A percentile compares a stretch with the other conserved stretches of the same genome.
Evolutionary conservation across 768 basidiomycete genomes (phyloP).

Genomic region (Dendrothele bispora): DNA sequence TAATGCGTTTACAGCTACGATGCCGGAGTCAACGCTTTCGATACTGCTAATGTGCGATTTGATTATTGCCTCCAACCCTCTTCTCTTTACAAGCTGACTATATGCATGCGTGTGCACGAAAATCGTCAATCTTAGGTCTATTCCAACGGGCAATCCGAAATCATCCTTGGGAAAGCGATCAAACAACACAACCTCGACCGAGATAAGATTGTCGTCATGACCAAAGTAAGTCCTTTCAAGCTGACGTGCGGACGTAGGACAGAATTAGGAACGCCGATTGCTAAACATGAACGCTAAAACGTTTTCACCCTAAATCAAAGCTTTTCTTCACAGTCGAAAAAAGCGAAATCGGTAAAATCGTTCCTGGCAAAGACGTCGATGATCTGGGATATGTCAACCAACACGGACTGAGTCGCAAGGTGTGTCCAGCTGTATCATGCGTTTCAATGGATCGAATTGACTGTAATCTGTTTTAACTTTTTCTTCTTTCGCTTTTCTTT

Average conservation of each 20-base stretch:
- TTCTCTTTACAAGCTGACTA: not conserved
- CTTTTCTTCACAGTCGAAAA: constrained; percentile 30
- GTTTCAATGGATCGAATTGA: not conserved
- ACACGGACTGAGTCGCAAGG: constrained; percentile 34
- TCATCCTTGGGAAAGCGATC: constrained; percentile 71
- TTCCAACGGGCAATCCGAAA: constrained; percentile 65
- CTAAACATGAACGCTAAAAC: not conserved
- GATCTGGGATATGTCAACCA: constrained; percentile 20
- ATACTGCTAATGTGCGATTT: constrained; percentile 47
- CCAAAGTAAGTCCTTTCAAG: constrained; percentile 53
- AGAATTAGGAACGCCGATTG: too few relatives aligned
- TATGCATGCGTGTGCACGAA: not conserved
- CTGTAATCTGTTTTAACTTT: too few relatives aligned
- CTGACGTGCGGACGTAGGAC: too few relatives aligned
- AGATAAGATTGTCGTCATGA: constrained; percentile 75
- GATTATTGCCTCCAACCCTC: not conserved
- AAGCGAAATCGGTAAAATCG: constrained; percentile 3
- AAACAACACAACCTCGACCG: constrained; percentile 67
- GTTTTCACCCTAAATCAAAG: constrained; percentile 32
- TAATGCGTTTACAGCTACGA: constrained; percentile 41
- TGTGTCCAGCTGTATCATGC: constrained; percentile 11
- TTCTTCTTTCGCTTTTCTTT: constrained; percentile 22
- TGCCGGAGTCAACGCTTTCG: constrained; percentile 64
- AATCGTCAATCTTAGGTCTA: constrained; percentile 43
- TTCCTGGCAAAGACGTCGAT: not conserved